phyloP scores from a whole-genome alignment of 2,329 filamentous ascomycete species.

The Aspergillus fumigatus region DNA sequence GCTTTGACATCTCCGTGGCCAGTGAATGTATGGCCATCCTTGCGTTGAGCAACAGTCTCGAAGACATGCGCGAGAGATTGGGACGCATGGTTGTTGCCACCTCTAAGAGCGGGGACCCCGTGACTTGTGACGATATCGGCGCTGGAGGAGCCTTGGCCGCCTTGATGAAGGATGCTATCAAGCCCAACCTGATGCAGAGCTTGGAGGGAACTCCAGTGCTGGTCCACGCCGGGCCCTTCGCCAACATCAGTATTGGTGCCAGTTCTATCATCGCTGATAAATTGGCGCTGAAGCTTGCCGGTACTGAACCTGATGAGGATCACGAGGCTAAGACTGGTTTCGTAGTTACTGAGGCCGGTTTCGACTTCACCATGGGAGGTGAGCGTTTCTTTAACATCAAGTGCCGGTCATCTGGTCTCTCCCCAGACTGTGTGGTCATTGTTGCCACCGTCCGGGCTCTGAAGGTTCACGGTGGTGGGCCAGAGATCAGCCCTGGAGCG shows the following conservation, averaged over 20 bases:
- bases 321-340: slow-evolving; percentile 79
- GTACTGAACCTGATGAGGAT: slow-evolving; percentile 88
- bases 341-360: slow-evolving; percentile 93
- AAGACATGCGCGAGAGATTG: slow-evolving; percentile 87
- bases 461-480: slow-evolving; percentile 94
- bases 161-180: slow-evolving; percentile 96
- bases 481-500: slow-evolving; percentile 84
- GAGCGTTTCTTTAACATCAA: slow-evolving; percentile 99
- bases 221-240: slow-evolving; percentile 94
- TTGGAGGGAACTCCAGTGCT: slow-evolving; percentile 96
- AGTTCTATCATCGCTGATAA: slow-evolving; percentile 94
- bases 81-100: slow-evolving; percentile 94
- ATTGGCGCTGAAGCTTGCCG: slow-evolving; percentile 90
- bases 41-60: slow-evolving; percentile 80
- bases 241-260: slow-evolving; percentile 96
- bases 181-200: slow-evolving; percentile 98
- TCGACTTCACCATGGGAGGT: slow-evolving; percentile 99
- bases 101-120: slow-evolving; percentile 77
- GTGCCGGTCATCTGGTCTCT: slow-evolving; percentile 87
- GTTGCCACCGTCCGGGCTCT: slow-evolving; percentile 93
- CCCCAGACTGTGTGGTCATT: slow-evolving; percentile 89
- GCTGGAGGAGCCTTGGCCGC: slow-evolving; percentile 87
- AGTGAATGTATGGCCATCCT: slow-evolving; percentile 98
- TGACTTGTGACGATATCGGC: slow-evolving; percentile 94
- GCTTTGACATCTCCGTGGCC: slow-evolving; percentile 96